These are phyloP conservation scores for Babesia bigemina DNA, from an alignment of 169 alveolate species.

Conservation along the genomic window DNA sequence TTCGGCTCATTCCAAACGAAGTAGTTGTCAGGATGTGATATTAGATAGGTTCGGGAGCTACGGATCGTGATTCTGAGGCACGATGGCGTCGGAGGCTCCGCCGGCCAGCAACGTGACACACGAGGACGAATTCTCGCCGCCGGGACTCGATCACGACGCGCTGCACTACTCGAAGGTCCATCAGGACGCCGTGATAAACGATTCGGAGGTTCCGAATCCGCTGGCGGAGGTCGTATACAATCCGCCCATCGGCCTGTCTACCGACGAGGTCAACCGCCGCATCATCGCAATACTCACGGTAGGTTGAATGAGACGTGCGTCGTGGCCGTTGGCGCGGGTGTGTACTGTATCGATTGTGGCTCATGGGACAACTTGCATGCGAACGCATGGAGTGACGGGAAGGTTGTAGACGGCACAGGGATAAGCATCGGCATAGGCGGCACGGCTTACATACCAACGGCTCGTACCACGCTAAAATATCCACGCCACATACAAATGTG, in stretches of 20 bases:
- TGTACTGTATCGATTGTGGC: neutral
- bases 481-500: no score
- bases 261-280: slow-evolving; percentile 51
- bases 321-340: neutral
- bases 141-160: slow-evolving; percentile 3
- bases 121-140: slow-evolving; percentile 8
- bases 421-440: neutral
- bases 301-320: neutral
- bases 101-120: neutral
- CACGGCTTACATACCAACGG: no score
- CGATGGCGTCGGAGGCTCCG: neutral
- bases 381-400: neutral
- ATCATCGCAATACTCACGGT: slow-evolving; percentile 53
- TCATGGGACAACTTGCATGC: neutral
- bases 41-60: neutral
- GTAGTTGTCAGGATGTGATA: neutral
- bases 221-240: neutral
- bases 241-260: slow-evolving; percentile 55
- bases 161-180: neutral
- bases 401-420: neutral
- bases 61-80: neutral
- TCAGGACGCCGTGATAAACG: neutral
- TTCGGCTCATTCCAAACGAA: neutral
- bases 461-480: no score
- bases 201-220: slow-evolving; percentile 2